Evolutionary conservation across 352 stramenopile species (phyloP).

Genomic region (Globisporangium megalacanthum): DNA sequence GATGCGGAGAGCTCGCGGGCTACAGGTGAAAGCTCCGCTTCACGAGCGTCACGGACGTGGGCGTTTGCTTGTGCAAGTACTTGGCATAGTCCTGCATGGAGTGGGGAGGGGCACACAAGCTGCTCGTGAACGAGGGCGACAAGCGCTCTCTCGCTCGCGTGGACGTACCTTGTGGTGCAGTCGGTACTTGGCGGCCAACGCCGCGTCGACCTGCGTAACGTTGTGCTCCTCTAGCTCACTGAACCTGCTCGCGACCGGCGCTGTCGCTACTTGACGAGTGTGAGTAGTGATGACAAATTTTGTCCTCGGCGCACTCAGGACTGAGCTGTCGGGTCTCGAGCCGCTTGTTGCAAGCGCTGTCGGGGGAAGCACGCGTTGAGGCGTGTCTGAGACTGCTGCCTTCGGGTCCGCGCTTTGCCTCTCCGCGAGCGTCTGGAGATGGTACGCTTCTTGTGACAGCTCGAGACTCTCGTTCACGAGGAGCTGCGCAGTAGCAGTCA

Average conservation of each 20-base stretch:
- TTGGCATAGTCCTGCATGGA: conserved; percentile 34
- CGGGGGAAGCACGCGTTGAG: background rate
- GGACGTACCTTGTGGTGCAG: conserved; percentile 32
- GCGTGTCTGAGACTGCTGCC: background rate
- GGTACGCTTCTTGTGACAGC: conserved; percentile 49
- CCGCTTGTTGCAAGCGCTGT: no score
- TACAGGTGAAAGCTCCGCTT: conserved; percentile 34
- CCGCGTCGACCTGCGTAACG: conserved; percentile 19
- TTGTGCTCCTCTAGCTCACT: conserved; percentile 28
- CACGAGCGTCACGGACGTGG: conserved; percentile 23
- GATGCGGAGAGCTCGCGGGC: background rate
- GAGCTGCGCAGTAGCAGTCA: conserved; percentile 15
- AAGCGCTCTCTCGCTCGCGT: background rate
- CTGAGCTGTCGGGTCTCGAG: background rate
- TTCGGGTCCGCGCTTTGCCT: background rate
- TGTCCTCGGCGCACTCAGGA: conserved; percentile 17
- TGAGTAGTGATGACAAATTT: conserved; percentile 36
- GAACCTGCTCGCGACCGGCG: conserved; percentile 16
- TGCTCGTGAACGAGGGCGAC: background rate
- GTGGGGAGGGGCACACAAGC: background rate
- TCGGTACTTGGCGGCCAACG: conserved; percentile 36
- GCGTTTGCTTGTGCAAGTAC: conserved; percentile 34
- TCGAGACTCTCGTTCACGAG: conserved; percentile 32
- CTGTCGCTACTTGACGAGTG: conserved; percentile 12
- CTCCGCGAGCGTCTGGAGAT: conserved; percentile 38